A percentile compares a stretch with the other conserved stretches of the same genome.
phyloP scores from a whole-genome alignment of 352 stramenopile species.

The Globisporangium orthogonon region DNA sequence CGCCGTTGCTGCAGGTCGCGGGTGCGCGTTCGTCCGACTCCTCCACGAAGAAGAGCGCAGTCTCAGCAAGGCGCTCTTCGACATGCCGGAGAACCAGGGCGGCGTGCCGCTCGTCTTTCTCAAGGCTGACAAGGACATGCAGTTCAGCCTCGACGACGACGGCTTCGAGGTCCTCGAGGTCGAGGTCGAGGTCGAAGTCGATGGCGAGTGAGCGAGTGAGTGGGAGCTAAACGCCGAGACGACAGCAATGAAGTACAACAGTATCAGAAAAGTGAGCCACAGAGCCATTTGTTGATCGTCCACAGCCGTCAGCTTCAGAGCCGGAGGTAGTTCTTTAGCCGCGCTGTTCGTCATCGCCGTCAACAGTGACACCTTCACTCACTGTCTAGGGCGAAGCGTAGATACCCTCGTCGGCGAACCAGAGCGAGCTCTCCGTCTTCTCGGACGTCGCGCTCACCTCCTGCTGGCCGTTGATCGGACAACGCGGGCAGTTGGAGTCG shows the following conservation, averaged over 20 bases:
- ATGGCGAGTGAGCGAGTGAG: constrained; percentile 1
- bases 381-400: constrained; percentile 55
- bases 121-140: constrained; percentile 56
- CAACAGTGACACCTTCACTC: neutral
- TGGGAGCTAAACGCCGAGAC: neutral
- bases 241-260: neutral
- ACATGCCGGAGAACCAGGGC: constrained; percentile 67
- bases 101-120: constrained; percentile 66
- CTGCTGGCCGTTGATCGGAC: constrained; percentile 83
- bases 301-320: no score
- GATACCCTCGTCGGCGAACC: constrained; percentile 79
- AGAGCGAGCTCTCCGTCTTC: constrained; percentile 48
- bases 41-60: constrained; percentile 42
- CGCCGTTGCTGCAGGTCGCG: neutral
- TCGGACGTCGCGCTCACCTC: constrained; percentile 62
- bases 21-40: constrained; percentile 39
- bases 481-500: constrained; percentile 73
- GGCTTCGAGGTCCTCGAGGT: constrained; percentile 65
- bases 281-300: neutral
- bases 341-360: neutral
- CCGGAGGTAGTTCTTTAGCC: neutral
- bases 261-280: neutral
- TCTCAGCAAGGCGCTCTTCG: constrained; percentile 53
- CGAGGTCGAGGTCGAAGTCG: constrained; percentile 12
- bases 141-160: constrained; percentile 77